Evolutionary conservation across 2,329 filamentous ascomycete genomes (phyloP).

Genomic region (Fusarium sp.): DNA sequence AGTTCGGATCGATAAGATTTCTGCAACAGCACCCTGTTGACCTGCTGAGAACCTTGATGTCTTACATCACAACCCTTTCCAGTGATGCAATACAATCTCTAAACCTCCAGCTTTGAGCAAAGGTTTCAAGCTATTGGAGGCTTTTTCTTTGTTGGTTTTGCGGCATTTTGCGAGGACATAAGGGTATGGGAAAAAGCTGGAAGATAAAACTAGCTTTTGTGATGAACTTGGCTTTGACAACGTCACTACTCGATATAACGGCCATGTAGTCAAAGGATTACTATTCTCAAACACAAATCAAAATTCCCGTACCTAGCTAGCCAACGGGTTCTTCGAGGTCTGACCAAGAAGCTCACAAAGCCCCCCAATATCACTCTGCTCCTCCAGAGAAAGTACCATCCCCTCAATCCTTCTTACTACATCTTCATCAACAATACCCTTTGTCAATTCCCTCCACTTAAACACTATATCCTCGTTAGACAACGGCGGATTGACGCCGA

Average conservation of each 20-base stretch:
- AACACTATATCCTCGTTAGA: not conserved
- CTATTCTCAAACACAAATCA: not conserved
- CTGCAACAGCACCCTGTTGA: not conserved
- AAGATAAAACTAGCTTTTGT: not conserved
- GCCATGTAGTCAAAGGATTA: not conserved
- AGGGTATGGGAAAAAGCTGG: not conserved
- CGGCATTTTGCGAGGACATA: not conserved
- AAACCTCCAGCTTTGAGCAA: not conserved
- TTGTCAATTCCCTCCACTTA: slow-evolving; percentile 6
- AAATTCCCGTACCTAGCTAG: not conserved
- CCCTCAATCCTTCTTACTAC: not conserved
- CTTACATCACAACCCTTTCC: not conserved
- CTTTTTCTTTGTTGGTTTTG: not conserved
- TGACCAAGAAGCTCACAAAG: not conserved
- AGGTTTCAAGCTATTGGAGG: not conserved
- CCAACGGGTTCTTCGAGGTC: not conserved
- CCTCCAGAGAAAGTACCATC: slow-evolving; percentile 2
- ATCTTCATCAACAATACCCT: not conserved
- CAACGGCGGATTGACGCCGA: not conserved
- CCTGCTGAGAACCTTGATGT: slow-evolving; percentile 25
- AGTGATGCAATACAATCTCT: not conserved
- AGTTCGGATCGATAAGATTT: too few relatives aligned
- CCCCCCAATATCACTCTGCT: not conserved
- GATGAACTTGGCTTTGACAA: not conserved
- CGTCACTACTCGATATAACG: not conserved